phyloP scores from a whole-genome alignment of 78 protist genomes.

The Mantamonas sphyraenae region DNA sequence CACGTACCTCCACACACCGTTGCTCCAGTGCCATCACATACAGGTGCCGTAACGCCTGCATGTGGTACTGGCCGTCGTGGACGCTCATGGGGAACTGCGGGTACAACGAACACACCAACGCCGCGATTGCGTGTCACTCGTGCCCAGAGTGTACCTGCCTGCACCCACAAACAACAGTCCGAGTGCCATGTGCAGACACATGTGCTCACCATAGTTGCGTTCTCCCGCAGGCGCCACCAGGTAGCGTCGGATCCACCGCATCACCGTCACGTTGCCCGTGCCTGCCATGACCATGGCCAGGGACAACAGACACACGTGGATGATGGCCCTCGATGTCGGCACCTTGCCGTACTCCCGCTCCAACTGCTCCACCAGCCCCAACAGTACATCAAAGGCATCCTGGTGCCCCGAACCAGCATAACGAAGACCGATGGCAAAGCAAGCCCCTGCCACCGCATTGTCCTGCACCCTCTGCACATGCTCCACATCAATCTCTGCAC shows the following conservation, averaged over 20 bases:
- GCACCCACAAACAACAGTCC: slow-evolving; percentile 78
- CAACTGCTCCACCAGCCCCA: too few relatives aligned
- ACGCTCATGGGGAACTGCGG: slow-evolving; percentile 58
- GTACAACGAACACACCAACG: slow-evolving; percentile 56
- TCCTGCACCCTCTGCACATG: slow-evolving; percentile 11
- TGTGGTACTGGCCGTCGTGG: slow-evolving; percentile 64
- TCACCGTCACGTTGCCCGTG: slow-evolving; percentile 42
- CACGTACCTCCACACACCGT: slow-evolving; percentile 51
- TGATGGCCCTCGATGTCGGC: not conserved
- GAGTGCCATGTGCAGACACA: slow-evolving; percentile 64
- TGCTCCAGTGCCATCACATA: slow-evolving; percentile 70
- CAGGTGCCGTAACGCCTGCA: slow-evolving; percentile 78
- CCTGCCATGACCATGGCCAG: slow-evolving; percentile 65
- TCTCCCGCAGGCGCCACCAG: not conserved
- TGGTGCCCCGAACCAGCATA: slow-evolving; percentile 30
- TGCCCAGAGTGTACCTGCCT: slow-evolving; percentile 40
- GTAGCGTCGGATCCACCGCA: slow-evolving; percentile 34
- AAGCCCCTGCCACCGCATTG: slow-evolving; percentile 63
- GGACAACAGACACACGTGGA: slow-evolving; percentile 9
- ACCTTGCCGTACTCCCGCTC: not conserved
- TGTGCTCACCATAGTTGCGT: slow-evolving; percentile 58
- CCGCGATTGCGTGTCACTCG: slow-evolving; percentile 54
- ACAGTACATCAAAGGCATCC: slow-evolving; percentile 1
- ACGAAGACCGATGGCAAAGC: slow-evolving; percentile 56
- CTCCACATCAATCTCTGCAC: slow-evolving; percentile 15